Evolutionary conservation across 495 filamentous ascomycete genomes (phyloP).

Genomic region (Cercophora sp.): DNA sequence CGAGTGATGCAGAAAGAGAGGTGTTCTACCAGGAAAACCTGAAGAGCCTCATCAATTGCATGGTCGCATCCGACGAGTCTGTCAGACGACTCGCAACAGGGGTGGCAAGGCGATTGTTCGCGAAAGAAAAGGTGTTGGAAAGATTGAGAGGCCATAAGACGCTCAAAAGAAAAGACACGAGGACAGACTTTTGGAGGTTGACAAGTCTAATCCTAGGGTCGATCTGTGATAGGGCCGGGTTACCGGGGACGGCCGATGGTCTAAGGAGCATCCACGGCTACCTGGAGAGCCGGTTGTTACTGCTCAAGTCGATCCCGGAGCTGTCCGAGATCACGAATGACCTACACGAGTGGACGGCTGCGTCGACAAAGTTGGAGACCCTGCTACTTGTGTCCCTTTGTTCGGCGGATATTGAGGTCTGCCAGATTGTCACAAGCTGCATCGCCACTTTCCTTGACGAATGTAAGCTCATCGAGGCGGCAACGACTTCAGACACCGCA

Average conservation of each 20-base stretch:
- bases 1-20: slow-evolving; percentile 31
- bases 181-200: slow-evolving; percentile 48
- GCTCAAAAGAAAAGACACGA: slow-evolving; percentile 37
- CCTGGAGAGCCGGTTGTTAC: slow-evolving; percentile 44
- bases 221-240: slow-evolving; percentile 45
- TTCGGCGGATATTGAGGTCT: slow-evolving; percentile 58
- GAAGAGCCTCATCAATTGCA: slow-evolving; percentile 48
- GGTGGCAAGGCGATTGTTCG: slow-evolving; percentile 46
- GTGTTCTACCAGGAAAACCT: slow-evolving; percentile 47
- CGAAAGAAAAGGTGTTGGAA: slow-evolving; percentile 32
- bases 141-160: slow-evolving; percentile 37
- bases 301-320: slow-evolving; percentile 46
- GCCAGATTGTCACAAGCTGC: slow-evolving; percentile 57
- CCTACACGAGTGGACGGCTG: slow-evolving; percentile 43
- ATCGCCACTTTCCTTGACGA: slow-evolving; percentile 62
- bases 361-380: slow-evolving; percentile 52
- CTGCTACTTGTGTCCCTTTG: slow-evolving; percentile 58
- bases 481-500: slow-evolving; percentile 37
- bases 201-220: slow-evolving; percentile 50
- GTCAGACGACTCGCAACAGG: slow-evolving; percentile 42
- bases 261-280: slow-evolving; percentile 50
- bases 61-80: slow-evolving; percentile 48
- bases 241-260: slow-evolving; percentile 36
- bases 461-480: slow-evolving; percentile 50
- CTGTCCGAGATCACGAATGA: slow-evolving; percentile 45